A percentile compares a stretch with the other conserved stretches of the same genome.
These are phyloP conservation scores for Capsicum chinense DNA, from an alignment of 257 asterid species.

Conservation along the genomic window DNA sequence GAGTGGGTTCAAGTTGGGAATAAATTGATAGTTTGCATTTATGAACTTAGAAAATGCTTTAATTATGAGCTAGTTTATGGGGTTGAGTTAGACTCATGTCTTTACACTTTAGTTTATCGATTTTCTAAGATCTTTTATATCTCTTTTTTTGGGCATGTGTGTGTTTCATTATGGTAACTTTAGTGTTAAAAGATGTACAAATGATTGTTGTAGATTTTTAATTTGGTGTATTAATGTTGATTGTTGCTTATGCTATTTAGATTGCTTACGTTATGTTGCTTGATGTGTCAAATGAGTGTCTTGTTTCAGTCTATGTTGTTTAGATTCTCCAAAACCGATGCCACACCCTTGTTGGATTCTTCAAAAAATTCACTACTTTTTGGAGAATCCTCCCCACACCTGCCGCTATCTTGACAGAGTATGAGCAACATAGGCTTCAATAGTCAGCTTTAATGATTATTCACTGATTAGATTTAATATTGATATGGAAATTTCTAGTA, in stretches of 20 bases:
- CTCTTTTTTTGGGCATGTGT: background rate
- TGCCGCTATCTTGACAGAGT: no score
- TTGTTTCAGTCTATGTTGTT: background rate
- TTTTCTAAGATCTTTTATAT: background rate
- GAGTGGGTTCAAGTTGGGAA: no score
- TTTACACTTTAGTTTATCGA: background rate
- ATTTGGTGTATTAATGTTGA: background rate
- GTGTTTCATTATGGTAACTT: background rate
- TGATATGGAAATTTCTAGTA: background rate
- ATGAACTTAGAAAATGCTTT: no score
- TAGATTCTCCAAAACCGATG: no score
- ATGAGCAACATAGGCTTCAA: background rate
- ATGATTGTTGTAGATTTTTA: background rate
- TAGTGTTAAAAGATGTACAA: background rate
- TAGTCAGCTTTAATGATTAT: background rate
- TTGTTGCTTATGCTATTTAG: background rate
- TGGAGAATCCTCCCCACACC: no score
- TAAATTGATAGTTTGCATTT: no score
- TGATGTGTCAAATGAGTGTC: conserved; percentile 13
- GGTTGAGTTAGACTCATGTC: no score
- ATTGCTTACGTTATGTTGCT: background rate
- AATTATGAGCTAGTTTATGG: no score
- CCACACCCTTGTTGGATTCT: no score
- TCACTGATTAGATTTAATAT: background rate
- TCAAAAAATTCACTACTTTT: no score